These are phyloP conservation scores for Oryza brachyantha DNA, from an alignment of 176 grass and related monocot species.

Conservation along the genomic window DNA sequence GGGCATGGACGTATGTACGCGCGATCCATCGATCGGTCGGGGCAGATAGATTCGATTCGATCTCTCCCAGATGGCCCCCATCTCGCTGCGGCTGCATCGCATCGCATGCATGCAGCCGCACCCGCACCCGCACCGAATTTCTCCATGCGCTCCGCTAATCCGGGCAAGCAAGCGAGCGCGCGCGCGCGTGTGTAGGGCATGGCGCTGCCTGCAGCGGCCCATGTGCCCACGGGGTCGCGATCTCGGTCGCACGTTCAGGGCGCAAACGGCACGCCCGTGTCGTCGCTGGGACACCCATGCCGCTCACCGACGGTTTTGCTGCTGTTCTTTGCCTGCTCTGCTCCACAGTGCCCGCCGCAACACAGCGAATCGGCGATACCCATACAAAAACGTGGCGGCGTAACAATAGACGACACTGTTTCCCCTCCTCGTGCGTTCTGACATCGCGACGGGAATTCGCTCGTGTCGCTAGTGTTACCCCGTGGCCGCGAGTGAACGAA, in stretches of 20 bases:
- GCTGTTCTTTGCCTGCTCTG: not conserved
- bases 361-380: not conserved
- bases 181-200: not conserved
- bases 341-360: not conserved
- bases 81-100: not conserved
- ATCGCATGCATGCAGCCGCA: not conserved
- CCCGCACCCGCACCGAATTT: not conserved
- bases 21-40: not conserved
- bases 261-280: not conserved
- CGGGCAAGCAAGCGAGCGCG: too few species aligned
- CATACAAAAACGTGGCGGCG: not conserved
- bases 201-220: not conserved
- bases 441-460: not conserved
- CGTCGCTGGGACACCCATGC: not conserved
- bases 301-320: not conserved
- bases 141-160: not conserved
- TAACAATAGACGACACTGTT: not conserved
- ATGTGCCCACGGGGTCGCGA: conserved; percentile 29
- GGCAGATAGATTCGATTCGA: conserved; percentile 1
- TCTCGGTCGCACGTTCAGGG: conserved; percentile 21
- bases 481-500: not conserved
- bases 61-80: not conserved
- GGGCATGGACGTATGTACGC: conserved; percentile 2
- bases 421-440: not conserved
- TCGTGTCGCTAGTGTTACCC: not conserved